Evolutionary conservation across 1,284 basidiomycete species (phyloP), one percentile per base, ranked within the genome.

Genomic region (Anthracocystis panici-leucophaei): DNA sequence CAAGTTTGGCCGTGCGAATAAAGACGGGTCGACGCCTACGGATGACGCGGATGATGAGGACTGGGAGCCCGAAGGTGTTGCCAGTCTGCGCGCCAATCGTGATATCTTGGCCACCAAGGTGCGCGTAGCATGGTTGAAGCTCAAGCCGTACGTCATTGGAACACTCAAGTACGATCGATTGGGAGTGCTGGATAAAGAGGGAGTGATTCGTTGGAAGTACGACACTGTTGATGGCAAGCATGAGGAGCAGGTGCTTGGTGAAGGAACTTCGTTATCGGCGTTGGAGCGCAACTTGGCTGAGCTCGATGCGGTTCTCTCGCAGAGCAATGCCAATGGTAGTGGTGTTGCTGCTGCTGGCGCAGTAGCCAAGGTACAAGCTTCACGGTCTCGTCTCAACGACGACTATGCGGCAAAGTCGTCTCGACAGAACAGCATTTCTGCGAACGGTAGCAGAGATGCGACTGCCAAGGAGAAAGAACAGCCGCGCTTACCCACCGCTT

Each of bases 81-180:
- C 67, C 16, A 62, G 62, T 45, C 51, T 81, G 49, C 65, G 75
- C 10, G 81, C 81, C 12, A 77, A 76, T 29, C 69, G 81, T 10
- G 80, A 82, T 31, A 78, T 83, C 10, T 21, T 79, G 44, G 81
- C 81, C n/a, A 83, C 80, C 25, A 72, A 74, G 23, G 65, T 83
- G 46, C 66, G 81, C 9, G 80, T 83, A 0, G 77, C 78, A 12
- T 83, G 78, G 77, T 59, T 83, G 31, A 71, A 72, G 46, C 59
- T 79, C 38, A 73, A 70, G 51, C 81, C 81, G 1, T 82, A 81
- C 51, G 70, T 80, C 25, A 60, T 79, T 11, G 81, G 80, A 8
- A 72, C 57, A n/a, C 68, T 73, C 57, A 74, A 71, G 57, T 77
- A 73, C 62, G 65, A 77, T 42, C 74, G 81, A 7, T 70, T 77